phyloP scores from a whole-genome alignment of 352 stramenopile species.

The Globisporangium takayamanum region DNA sequence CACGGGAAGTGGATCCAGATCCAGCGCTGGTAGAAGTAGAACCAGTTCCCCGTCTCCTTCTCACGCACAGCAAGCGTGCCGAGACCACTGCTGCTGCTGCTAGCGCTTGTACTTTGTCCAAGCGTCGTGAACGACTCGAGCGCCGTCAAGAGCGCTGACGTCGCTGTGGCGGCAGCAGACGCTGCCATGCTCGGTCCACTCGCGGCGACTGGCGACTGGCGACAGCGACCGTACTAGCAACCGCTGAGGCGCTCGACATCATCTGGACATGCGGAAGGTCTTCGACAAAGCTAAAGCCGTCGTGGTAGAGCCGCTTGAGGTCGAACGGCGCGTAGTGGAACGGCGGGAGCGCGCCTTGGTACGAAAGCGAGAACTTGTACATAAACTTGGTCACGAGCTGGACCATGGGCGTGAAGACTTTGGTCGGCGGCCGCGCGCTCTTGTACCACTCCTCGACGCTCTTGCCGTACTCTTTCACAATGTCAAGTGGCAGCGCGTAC shows the following conservation, averaged over 20 bases:
- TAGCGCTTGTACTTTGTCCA: constrained; percentile 9
- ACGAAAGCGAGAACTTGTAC: constrained; percentile 80
- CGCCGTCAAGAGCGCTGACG: constrained; percentile 12
- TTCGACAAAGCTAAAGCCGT: constrained; percentile 75
- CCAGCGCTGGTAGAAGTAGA: constrained; percentile 90
- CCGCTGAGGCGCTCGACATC: constrained; percentile 16
- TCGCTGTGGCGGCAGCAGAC: constrained; percentile 22
- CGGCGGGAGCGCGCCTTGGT: constrained; percentile 55
- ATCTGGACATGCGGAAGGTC: constrained; percentile 42
- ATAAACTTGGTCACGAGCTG: constrained; percentile 88
- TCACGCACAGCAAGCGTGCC: constrained; percentile 30
- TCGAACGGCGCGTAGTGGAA: constrained; percentile 81
- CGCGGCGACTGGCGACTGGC: constrained; percentile 1
- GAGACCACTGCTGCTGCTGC: neutral
- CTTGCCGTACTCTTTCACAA: constrained; percentile 90
- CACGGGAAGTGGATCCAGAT: constrained; percentile 93
- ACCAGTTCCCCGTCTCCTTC: constrained; percentile 45
- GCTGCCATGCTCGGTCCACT: constrained; percentile 13
- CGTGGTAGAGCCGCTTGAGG: constrained; percentile 48
- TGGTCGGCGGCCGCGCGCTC: constrained; percentile 60
- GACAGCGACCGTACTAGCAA: constrained; percentile 4
- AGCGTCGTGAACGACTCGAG: constrained; percentile 22
- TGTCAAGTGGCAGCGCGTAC: constrained; percentile 80
- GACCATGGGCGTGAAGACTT: constrained; percentile 63
- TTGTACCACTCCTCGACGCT: constrained; percentile 87